These are phyloP conservation scores for Fibroporia radiculosa DNA, from an alignment of 768 basidiomycete genomes.

Conservation along the genomic window DNA sequence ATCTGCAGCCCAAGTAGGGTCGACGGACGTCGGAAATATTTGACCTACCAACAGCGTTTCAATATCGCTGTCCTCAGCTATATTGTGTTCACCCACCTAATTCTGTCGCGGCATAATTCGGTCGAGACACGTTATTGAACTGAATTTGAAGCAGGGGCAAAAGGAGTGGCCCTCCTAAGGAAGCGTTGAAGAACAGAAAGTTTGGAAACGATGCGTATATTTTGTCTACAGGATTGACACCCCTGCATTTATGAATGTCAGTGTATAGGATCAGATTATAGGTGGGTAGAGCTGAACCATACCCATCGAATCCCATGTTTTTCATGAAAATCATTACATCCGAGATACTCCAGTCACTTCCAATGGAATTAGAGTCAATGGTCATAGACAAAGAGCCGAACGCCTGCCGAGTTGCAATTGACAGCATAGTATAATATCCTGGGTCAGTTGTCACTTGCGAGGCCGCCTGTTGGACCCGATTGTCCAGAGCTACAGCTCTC, in stretches of 20 bases:
- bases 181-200: constrained; percentile 23
- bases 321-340: constrained; percentile 16
- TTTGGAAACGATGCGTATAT: constrained; percentile 23
- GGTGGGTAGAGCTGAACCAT: background rate
- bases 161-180: constrained; percentile 18
- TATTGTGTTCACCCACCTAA: constrained; percentile 11
- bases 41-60: background rate
- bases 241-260: constrained; percentile 3
- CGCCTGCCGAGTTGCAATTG: constrained; percentile 19
- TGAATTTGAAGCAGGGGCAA: constrained; percentile 22
- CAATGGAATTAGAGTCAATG: constrained; percentile 7
- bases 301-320: constrained; percentile 1
- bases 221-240: constrained; percentile 25
- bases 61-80: background rate
- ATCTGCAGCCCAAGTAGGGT: background rate
- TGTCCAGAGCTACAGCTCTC: constrained; percentile 15
- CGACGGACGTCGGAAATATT: background rate
- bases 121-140: constrained; percentile 8
- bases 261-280: background rate
- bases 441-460: constrained; percentile 13
- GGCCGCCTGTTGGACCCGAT: constrained; percentile 15
- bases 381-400: constrained; percentile 20
- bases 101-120: constrained; percentile 19
- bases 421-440: constrained; percentile 14
- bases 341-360: constrained; percentile 10